Evolutionary conservation across 2,329 filamentous ascomycete species (phyloP), one percentile per base, ranked within the genome.

Genomic region (Lasiodiplodia theobromae): DNA sequence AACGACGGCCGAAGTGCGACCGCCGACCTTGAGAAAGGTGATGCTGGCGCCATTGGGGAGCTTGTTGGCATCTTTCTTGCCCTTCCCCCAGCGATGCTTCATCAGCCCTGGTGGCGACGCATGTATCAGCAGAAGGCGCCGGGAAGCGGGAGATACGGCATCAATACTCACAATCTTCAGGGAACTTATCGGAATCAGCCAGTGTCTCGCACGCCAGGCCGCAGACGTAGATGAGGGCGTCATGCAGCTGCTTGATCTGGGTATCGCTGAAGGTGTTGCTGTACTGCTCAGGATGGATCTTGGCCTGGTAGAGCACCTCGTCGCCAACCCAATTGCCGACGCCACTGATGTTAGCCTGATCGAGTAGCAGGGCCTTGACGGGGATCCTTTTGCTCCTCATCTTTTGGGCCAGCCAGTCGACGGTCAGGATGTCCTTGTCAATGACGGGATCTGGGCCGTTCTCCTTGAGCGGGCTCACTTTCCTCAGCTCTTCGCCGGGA

Each of bases 281-380:
- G 81, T 96, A 96, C 77, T 97, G 93, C 78, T 97, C 95, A 0
- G 96, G 96, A 73, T 99, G 95, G 18, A 98, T 86, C 62, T 87
- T 89, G 5, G 96, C 92, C 73, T 98, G 91, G 75, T 94, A 99
- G 64, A 99, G 83, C 7, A 97, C 90, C 78, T 99, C 96, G 76
- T 99, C 96, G 0, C 87, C 94, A 66, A 99, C 95, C 95, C 95
- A 99, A 77, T 98, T 98, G 0, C 96, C 96, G 71, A 99, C 92
- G 8, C 96, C 96, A 74, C 92, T 96, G 70, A 98, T 92, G 77
- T 92, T 92, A 21, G 89, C 86, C 79, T 99, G 96, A 76, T 98
- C 93, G 3, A 98, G 85, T 14, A 99, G 83, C 23, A 97, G 84
- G 0, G 94, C 92, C 78, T 98, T 98, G 71, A 98, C 87, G 0